phyloP scores from a whole-genome alignment of 257 asterid species.

The Solanum appendiculatum region DNA sequence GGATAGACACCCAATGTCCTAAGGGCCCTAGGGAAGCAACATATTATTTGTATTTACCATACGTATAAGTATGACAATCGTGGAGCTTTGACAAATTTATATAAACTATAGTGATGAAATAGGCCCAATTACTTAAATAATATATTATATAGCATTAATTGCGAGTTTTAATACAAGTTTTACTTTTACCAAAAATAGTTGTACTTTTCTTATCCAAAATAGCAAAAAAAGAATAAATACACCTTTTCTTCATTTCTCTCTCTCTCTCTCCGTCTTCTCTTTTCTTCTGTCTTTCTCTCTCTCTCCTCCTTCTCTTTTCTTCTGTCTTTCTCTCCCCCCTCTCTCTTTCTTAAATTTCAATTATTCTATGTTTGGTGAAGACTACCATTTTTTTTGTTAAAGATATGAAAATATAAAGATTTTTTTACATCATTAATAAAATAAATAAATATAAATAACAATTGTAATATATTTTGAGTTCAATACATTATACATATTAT shows the following conservation, averaged over 20 bases:
- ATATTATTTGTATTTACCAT: too few relatives aligned
- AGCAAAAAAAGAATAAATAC: not conserved
- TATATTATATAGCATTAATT: too few relatives aligned
- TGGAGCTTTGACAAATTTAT: not conserved
- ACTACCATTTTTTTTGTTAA: not conserved
- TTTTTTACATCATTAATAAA: not conserved
- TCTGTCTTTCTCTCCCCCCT: not conserved
- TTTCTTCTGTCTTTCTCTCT: not conserved
- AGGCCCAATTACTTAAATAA: not conserved
- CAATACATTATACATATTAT: too few relatives aligned
- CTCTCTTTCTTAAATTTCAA: not conserved
- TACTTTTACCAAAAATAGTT: too few relatives aligned
- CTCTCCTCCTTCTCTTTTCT: not conserved
- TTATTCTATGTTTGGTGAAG: not conserved
- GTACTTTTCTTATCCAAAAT: too few relatives aligned
- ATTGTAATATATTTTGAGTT: too few relatives aligned
- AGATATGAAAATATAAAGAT: too few relatives aligned
- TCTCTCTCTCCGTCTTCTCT: not conserved
- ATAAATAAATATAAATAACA: too few relatives aligned
- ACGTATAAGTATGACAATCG: not conserved
- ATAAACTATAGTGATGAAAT: not conserved
- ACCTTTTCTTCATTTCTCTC: not conserved
- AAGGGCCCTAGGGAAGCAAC: not conserved
- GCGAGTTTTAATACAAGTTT: not conserved
- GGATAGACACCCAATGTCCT: not conserved